Evolutionary conservation across 2,329 filamentous ascomycete genomes (phyloP).

Genomic region (Lachnellula willkommii): DNA sequence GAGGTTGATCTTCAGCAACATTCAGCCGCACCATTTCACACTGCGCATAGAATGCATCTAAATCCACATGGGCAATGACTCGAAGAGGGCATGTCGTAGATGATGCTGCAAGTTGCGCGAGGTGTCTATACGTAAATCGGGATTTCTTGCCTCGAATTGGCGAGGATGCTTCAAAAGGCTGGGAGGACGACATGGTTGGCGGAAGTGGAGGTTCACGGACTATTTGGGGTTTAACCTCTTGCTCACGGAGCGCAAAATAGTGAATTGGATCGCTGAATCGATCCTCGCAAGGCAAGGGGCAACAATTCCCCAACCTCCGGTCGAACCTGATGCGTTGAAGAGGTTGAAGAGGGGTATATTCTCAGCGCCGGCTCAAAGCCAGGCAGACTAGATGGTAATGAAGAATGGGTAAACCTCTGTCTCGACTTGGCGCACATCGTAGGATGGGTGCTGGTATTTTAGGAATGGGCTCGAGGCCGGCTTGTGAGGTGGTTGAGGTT

Average conservation of each 20-base stretch:
- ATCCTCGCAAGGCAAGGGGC: too few species aligned
- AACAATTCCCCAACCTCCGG: too few species aligned
- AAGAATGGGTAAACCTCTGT: background rate
- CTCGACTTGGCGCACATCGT: background rate
- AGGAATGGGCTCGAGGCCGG: background rate
- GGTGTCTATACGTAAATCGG: constrained; percentile 77
- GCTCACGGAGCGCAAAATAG: too few species aligned
- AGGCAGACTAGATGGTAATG: background rate
- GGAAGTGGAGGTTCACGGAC: background rate
- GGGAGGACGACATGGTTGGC: constrained; percentile 41
- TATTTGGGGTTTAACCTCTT: too few species aligned
- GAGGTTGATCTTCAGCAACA: constrained; percentile 66
- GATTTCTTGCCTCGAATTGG: constrained; percentile 46
- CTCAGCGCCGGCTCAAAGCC: background rate
- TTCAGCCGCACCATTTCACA: constrained; percentile 88
- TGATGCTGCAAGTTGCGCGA: constrained; percentile 68
- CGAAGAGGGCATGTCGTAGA: constrained; percentile 71
- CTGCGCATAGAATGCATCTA: constrained; percentile 97
- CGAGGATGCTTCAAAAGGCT: constrained; percentile 42
- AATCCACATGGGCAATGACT: constrained; percentile 84
- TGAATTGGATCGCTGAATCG: too few species aligned
- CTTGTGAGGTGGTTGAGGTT: background rate
- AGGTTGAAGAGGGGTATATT: background rate
- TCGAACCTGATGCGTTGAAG: too few species aligned
- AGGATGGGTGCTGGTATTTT: background rate